Evolutionary conservation across 2,329 filamentous ascomycete species (phyloP).

Genomic region (Fusarium sp.): DNA sequence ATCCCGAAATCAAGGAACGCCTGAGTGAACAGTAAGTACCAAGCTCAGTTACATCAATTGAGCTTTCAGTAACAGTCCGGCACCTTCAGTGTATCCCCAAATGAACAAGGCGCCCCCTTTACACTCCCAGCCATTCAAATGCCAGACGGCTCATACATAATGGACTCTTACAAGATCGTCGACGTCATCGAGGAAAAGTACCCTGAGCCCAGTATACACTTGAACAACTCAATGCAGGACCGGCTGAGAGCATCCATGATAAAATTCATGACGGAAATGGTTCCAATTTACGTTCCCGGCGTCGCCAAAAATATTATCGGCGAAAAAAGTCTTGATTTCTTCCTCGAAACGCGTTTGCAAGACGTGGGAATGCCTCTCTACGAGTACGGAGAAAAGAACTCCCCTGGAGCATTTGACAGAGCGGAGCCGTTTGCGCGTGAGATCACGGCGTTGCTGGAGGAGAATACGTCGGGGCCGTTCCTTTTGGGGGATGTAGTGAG

Average conservation of each 20-base stretch:
- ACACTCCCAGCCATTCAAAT: constrained; percentile 63
- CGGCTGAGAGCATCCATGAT: constrained; percentile 15
- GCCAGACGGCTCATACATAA: constrained; percentile 67
- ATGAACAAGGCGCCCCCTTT: constrained; percentile 2
- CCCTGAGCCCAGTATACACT: constrained; percentile 58
- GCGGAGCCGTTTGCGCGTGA: constrained; percentile 28
- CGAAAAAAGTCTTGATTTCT: constrained; percentile 32
- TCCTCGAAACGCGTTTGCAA: constrained; percentile 9
- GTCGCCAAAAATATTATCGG: constrained; percentile 20
- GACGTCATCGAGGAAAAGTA: constrained; percentile 67
- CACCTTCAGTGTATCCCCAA: constrained; percentile 16
- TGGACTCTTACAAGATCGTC: constrained; percentile 73
- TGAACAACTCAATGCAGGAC: constrained; percentile 11
- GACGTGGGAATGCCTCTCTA: constrained; percentile 32
- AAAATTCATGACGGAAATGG: constrained; percentile 26
- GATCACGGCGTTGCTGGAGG: constrained; percentile 19
- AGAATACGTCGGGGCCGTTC: constrained; percentile 63
- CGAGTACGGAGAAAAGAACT: constrained; percentile 24
- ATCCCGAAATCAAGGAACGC: constrained; percentile 25
- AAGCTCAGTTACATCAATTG: rapidly evolving
- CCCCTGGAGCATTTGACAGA: constrained; percentile 21
- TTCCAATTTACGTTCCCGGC: constrained; percentile 27
- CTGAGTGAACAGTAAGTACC: constrained; percentile 15
- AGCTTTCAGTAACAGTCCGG: background rate
- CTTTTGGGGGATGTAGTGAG: constrained; percentile 66